These are phyloP conservation scores for Hyphopichia buzzinii DNA, from an alignment of 1,139 yeast species.

Conservation along the genomic window DNA sequence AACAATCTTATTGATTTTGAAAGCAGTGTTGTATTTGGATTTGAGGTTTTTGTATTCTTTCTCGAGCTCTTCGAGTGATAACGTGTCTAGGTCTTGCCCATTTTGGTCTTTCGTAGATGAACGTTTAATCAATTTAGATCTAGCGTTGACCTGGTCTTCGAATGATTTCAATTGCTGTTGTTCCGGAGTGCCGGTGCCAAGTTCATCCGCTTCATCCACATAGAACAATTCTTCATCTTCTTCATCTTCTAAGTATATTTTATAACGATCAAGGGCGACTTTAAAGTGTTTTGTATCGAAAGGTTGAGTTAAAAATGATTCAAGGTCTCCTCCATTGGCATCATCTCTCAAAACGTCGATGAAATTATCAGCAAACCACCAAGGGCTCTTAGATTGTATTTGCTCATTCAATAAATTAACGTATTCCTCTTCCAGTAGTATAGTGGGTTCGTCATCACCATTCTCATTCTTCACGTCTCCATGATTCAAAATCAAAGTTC, in stretches of 20 bases:
- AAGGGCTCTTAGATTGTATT: slow-evolving; percentile 36
- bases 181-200: slow-evolving; percentile 2
- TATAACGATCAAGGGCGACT: slow-evolving; percentile 33
- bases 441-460: slow-evolving; percentile 14
- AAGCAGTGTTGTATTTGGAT: slow-evolving; percentile 34
- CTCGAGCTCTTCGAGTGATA: background rate
- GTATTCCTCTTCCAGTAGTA: slow-evolving; percentile 27
- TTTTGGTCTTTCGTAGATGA: background rate
- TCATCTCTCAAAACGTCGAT: slow-evolving; percentile 18
- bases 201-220: slow-evolving; percentile 10
- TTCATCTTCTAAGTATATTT: slow-evolving; percentile 17
- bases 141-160: background rate
- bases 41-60: background rate
- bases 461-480: slow-evolving; percentile 11
- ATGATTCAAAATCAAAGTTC: slow-evolving; percentile 1
- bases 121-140: background rate
- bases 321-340: slow-evolving; percentile 11
- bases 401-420: slow-evolving; percentile 30
- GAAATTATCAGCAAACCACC: slow-evolving; percentile 43
- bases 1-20: slow-evolving; percentile 47
- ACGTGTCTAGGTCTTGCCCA: background rate
- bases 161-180: slow-evolving; percentile 5
- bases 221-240: slow-evolving; percentile 11
- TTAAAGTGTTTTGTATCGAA: slow-evolving; percentile 34
- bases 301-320: slow-evolving; percentile 25